A percentile compares a stretch with the other conserved stretches of the same genome.
These are phyloP conservation scores for Zymoseptoria tritici DNA, from an alignment of 2,329 filamentous ascomycete genomes.

Conservation along the genomic window DNA sequence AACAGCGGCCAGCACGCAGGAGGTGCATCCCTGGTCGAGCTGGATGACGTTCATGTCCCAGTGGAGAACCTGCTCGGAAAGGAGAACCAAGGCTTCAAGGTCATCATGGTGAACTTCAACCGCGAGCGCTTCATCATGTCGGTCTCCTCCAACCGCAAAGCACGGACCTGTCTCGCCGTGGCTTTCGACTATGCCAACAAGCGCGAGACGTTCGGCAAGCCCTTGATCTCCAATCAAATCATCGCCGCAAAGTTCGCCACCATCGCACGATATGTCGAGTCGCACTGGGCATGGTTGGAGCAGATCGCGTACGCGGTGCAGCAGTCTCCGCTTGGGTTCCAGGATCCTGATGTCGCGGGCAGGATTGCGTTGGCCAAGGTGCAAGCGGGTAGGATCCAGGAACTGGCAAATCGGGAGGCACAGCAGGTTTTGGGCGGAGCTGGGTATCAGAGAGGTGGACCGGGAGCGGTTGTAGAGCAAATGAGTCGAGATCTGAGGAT, in stretches of 20 bases:
- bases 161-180: constrained; percentile 30
- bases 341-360: constrained; percentile 40
- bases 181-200: constrained; percentile 28
- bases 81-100: constrained; percentile 50
- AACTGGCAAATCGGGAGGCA: constrained; percentile 48
- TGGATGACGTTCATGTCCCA: constrained; percentile 51
- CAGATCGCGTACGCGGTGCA: constrained; percentile 28
- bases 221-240: constrained; percentile 29
- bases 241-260: constrained; percentile 28
- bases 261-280: constrained; percentile 27
- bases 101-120: constrained; percentile 55
- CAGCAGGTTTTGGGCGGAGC: constrained; percentile 50
- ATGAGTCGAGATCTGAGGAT: constrained; percentile 48
- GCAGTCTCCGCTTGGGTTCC: constrained; percentile 21
- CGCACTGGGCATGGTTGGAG: constrained; percentile 27
- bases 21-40: constrained; percentile 42
- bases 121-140: constrained; percentile 53
- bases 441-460: constrained; percentile 47
- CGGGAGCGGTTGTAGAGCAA: constrained; percentile 46
- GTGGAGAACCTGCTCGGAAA: constrained; percentile 46
- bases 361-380: constrained; percentile 48
- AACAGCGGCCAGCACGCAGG: constrained; percentile 63
- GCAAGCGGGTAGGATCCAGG: constrained; percentile 45
- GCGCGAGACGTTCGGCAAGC: constrained; percentile 30
- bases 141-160: constrained; percentile 50